Percentiles rank a stretch among this genome's conserved stretches.
Conservation (phyloP, 371 early-diverging fungal genomes). For the Lichtheimia ramosa region DNA sequence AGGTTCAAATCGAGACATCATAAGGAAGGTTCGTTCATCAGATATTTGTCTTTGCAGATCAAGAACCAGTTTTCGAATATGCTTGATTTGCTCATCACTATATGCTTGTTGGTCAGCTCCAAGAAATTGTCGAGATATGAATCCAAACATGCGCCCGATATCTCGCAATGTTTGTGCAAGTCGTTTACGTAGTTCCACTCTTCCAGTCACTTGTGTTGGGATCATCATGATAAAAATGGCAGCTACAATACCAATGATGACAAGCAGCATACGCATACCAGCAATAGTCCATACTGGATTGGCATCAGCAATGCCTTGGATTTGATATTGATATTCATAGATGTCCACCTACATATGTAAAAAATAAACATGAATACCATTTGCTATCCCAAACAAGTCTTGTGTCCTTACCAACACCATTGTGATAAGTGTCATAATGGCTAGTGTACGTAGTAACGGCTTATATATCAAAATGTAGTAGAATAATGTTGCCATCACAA, state of each 20-base stretch:
- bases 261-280: slow-evolving; percentile 45
- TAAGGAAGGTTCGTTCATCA: slow-evolving; percentile 29
- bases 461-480: slow-evolving; percentile 36
- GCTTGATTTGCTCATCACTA: slow-evolving; percentile 14
- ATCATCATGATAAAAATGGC: slow-evolving; percentile 32
- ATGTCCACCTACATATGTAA: slow-evolving; percentile 15
- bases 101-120: neutral
- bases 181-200: slow-evolving; percentile 47
- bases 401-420: slow-evolving; percentile 21
- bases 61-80: slow-evolving; percentile 25
- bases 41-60: slow-evolving; percentile 39
- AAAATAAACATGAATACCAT: neutral
- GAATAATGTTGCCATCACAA: slow-evolving; percentile 20
- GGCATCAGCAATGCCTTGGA: neutral
- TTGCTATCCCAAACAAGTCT: neutral
- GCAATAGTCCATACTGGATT: slow-evolving; percentile 39
- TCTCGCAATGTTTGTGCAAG: slow-evolving; percentile 36
- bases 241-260: slow-evolving; percentile 41
- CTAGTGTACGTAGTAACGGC: slow-evolving; percentile 20
- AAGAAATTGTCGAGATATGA: slow-evolving; percentile 19
- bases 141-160: slow-evolving; percentile 34
- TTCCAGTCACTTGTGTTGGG: slow-evolving; percentile 36
- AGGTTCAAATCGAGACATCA: slow-evolving; percentile 34
- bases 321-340: slow-evolving; percentile 29
- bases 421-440: slow-evolving; percentile 33